phyloP scores from a whole-genome alignment of 495 filamentous ascomycete species.

The Penicillium antarcticum region DNA sequence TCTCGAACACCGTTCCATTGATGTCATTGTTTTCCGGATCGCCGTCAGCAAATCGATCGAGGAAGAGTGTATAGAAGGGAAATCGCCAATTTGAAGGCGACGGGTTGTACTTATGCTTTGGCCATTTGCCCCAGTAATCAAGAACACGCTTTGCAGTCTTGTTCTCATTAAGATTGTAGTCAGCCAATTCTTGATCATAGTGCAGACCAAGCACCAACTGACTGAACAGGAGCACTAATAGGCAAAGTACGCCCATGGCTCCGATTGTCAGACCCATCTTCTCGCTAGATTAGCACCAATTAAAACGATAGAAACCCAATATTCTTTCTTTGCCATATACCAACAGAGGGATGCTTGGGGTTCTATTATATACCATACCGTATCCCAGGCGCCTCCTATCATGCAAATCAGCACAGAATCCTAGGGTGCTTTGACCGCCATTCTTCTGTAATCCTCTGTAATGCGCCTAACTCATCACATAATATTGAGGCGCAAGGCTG shows the following conservation, averaged over 20 bases:
- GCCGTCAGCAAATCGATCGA: conserved; percentile 70
- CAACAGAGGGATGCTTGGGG: no score
- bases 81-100: conserved; percentile 69
- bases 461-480: background rate
- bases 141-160: conserved; percentile 51
- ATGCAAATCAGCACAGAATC: background rate
- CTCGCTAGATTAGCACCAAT: no score
- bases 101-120: conserved; percentile 35
- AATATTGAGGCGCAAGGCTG: background rate
- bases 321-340: no score
- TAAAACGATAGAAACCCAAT: no score
- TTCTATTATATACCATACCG: no score
- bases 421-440: background rate
- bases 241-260: no score
- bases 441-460: background rate
- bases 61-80: conserved; percentile 66
- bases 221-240: no score
- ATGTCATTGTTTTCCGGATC: conserved; percentile 68
- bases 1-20: conserved; percentile 66
- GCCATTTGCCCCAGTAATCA: conserved; percentile 58
- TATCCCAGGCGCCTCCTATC: background rate
- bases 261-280: no score
- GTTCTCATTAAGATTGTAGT: conserved; percentile 64
- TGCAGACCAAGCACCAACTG: no score
- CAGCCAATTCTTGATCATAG: conserved; percentile 49